These are phyloP conservation scores for Acanthamoeba triangularis DNA, from an alignment of 208 protist genomes.

Conservation along the genomic window DNA sequence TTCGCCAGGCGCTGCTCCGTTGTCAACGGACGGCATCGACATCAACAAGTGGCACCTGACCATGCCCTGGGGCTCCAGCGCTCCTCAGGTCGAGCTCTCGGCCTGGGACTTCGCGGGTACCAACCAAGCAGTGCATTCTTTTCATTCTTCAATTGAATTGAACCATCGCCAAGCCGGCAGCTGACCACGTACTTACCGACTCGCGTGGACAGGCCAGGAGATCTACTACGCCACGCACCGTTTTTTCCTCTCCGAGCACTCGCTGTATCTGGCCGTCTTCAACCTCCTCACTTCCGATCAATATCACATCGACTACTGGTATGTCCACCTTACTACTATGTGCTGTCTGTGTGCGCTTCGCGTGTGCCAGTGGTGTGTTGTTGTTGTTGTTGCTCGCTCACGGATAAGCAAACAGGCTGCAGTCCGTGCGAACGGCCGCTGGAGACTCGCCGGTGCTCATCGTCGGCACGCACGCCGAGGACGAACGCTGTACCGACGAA, in stretches of 20 bases:
- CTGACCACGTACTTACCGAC: not conserved
- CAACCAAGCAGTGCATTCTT: not conserved
- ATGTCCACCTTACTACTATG: not conserved
- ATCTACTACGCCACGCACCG: slow-evolving; percentile 67
- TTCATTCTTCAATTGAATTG: no score
- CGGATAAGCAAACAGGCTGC: not conserved
- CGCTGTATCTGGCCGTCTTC: slow-evolving; percentile 61
- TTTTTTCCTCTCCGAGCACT: slow-evolving; percentile 57
- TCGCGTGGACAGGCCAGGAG: slow-evolving; percentile 20
- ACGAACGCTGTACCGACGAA: slow-evolving; percentile 41
- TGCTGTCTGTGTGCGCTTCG: not conserved
- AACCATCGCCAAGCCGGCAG: no score
- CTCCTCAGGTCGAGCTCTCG: not conserved
- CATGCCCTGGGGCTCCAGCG: not conserved
- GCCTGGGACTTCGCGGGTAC: slow-evolving; percentile 66
- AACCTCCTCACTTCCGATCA: slow-evolving; percentile 39
- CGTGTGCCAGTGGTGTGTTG: not conserved
- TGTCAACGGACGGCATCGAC: slow-evolving; percentile 71
- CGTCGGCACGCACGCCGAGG: slow-evolving; percentile 53
- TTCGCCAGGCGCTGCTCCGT: not conserved
- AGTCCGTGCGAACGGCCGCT: not conserved
- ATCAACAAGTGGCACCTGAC: slow-evolving; percentile 61
- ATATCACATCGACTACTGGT: slow-evolving; percentile 63
- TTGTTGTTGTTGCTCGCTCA: not conserved
- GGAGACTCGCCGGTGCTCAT: slow-evolving; percentile 41